Evolutionary conservation across 2,329 filamentous ascomycete genomes (phyloP).

Genomic region (Penicillium sp.): DNA sequence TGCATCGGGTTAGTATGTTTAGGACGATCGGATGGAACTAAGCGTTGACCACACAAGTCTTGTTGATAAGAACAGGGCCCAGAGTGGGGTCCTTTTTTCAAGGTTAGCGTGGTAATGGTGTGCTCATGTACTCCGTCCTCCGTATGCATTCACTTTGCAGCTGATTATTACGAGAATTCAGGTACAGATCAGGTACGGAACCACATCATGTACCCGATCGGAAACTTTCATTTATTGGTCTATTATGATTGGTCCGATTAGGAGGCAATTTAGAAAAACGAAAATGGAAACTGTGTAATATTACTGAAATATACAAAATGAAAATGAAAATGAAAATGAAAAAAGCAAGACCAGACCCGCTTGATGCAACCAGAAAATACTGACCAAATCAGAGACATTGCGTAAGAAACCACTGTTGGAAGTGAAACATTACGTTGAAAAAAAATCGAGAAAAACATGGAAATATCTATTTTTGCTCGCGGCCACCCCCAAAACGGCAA

Average conservation of each 20-base stretch:
- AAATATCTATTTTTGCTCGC: constrained; percentile 1
- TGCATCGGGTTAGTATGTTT: constrained; percentile 3
- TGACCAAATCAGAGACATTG: neutral
- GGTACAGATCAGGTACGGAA: constrained; percentile 2
- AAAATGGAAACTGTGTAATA: neutral
- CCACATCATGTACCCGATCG: neutral
- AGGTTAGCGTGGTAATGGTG: constrained; percentile 2
- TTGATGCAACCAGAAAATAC: too few relatives aligned
- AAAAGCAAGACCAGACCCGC: neutral
- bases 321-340: neutral
- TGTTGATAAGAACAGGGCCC: neutral
- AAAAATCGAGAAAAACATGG: neutral
- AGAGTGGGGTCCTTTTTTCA: neutral
- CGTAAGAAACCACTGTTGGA: neutral
- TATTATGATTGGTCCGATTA: neutral
- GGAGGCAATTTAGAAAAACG: neutral
- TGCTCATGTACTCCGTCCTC: neutral
- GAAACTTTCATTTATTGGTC: neutral
- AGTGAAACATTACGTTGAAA: constrained; percentile 3
- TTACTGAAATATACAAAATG: neutral
- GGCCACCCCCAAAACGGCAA: neutral
- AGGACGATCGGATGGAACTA: neutral
- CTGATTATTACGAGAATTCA: neutral
- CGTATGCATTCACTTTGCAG: neutral
- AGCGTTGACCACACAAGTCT: neutral